Evolutionary conservation across 139 green algal species (phyloP).

Genomic region (Chlamydomonas sp.): DNA sequence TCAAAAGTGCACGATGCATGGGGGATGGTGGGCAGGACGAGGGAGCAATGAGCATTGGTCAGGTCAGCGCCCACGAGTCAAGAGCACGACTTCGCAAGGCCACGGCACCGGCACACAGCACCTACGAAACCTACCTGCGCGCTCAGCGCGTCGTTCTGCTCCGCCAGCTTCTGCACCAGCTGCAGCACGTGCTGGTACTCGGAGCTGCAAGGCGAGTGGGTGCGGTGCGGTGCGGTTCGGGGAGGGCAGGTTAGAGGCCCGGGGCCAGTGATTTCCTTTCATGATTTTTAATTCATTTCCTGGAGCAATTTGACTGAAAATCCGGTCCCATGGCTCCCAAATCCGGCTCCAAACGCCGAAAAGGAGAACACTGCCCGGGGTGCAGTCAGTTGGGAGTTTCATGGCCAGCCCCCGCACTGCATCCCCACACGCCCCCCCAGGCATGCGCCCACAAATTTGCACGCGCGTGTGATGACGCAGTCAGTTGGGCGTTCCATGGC

Average conservation of each 20-base stretch:
- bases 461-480: too few species aligned
- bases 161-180: constrained; percentile 20
- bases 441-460: too few species aligned
- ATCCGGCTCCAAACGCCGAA: not conserved
- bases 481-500: not conserved
- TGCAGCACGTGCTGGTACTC: constrained; percentile 26
- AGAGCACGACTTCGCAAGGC: too few species aligned
- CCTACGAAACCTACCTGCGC: constrained; percentile 11
- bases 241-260: not conserved
- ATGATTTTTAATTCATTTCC: not conserved
- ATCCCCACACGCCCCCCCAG: too few species aligned
- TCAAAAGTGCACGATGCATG: not conserved
- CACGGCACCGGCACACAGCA: not conserved
- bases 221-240: not conserved
- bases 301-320: not conserved
- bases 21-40: not conserved
- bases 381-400: not conserved
- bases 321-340: not conserved
- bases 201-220: not conserved
- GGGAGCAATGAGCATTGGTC: too few species aligned
- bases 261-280: too few species aligned
- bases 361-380: not conserved
- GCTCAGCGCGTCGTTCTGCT: constrained; percentile 23
- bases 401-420: too few species aligned
- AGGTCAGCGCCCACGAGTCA: too few species aligned